These are phyloP conservation scores for Aquilaria yunnanensis DNA, from an alignment of 345 rosid species.

Conservation along the genomic window DNA sequence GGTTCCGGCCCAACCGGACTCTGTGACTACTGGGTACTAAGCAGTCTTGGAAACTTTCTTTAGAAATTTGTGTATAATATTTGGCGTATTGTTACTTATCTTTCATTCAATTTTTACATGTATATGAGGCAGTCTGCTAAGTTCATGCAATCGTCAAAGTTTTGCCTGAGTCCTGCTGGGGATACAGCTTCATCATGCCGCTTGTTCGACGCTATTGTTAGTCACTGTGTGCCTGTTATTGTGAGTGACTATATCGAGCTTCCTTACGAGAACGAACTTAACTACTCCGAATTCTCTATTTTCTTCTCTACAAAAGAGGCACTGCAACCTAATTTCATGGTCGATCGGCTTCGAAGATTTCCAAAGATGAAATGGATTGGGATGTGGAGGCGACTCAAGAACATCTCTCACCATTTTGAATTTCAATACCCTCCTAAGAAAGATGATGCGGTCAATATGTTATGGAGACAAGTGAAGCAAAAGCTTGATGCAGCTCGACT, in stretches of 20 bases:
- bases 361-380: constrained; percentile 63
- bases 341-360: constrained; percentile 53
- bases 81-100: background rate
- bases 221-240: constrained; percentile 83
- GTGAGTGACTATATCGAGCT: constrained; percentile 81
- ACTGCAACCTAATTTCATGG: constrained; percentile 58
- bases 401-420: constrained; percentile 64
- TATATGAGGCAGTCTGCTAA: constrained; percentile 48
- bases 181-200: constrained; percentile 95
- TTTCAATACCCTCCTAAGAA: constrained; percentile 72
- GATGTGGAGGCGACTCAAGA: constrained; percentile 72
- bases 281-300: constrained; percentile 68
- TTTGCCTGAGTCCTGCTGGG: constrained; percentile 87
- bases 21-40: background rate
- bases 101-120: constrained; percentile 10
- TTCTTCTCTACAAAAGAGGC: constrained; percentile 75
- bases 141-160: constrained; percentile 84
- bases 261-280: constrained; percentile 77
- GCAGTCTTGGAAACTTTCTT: background rate
- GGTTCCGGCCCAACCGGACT: background rate
- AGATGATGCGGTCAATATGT: constrained; percentile 72
- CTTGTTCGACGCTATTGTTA: constrained; percentile 75
- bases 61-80: background rate
- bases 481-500: constrained; percentile 61
- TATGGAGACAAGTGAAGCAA: constrained; percentile 84